phyloP scores from a whole-genome alignment of 768 basidiomycete species.

The Boletus rubropictus region DNA sequence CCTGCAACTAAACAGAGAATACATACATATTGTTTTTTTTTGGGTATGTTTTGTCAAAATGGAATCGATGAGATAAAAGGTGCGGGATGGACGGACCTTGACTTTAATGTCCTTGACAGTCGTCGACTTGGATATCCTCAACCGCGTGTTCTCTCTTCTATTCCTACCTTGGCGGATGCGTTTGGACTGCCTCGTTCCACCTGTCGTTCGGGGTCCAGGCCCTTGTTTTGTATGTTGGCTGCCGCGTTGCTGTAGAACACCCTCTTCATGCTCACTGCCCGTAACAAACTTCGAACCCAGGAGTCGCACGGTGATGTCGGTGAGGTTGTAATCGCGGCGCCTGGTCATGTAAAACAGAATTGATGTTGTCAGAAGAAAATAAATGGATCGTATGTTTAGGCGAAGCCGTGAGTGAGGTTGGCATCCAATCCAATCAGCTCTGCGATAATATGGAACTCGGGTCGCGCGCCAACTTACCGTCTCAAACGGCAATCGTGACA shows the following conservation, averaged over 20 bases:
- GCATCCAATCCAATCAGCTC: constrained; percentile 4
- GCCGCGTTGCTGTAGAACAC: constrained; percentile 19
- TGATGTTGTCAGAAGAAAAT: constrained; percentile 12
- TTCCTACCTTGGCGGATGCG: constrained; percentile 58
- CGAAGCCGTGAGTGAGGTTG: background rate
- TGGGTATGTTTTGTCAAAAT: background rate
- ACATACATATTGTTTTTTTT: background rate
- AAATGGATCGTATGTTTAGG: constrained; percentile 1
- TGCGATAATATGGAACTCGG: constrained; percentile 6
- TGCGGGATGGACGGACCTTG: constrained; percentile 39
- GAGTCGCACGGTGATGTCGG: constrained; percentile 58
- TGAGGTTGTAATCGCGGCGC: constrained; percentile 46
- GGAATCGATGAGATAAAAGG: background rate
- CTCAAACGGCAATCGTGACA: constrained; percentile 57
- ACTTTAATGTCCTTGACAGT: constrained; percentile 78
- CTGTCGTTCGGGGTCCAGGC: constrained; percentile 33
- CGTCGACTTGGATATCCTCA: constrained; percentile 57
- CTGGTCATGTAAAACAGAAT: constrained; percentile 19
- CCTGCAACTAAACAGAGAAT: constrained; percentile 45
- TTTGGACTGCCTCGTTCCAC: constrained; percentile 59
- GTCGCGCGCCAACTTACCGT: constrained; percentile 38
- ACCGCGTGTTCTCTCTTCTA: constrained; percentile 42
- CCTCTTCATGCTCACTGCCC: constrained; percentile 25
- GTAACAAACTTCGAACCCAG: constrained; percentile 31
- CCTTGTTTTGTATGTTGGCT: constrained; percentile 27